Evolutionary conservation across 164 flowering plant species (phyloP), one percentile per base, ranked within the genome.

Genomic region (Vitis cinerea): DNA sequence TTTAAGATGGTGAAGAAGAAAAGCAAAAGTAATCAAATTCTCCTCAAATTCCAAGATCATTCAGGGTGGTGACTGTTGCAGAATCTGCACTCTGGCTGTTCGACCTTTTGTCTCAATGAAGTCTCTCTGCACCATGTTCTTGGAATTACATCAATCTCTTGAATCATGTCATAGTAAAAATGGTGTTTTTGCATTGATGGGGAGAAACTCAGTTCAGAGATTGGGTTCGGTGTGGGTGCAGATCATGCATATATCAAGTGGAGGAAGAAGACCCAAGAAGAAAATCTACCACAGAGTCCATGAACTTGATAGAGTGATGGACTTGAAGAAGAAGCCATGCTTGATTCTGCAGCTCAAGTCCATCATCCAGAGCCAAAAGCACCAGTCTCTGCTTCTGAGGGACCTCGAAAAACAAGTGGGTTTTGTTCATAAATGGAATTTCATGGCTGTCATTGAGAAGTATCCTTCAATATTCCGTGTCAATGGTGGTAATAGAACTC

Each of bases 331-430:
- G 84, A 95, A 95, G 71, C 99, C 98, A 23, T 75, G 93, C 1
- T 49, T 90, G 9, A 91, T 95, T 15, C 68, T 91, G n/a, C 79
- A 85, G 47, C 90, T 95, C 52, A 93, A 85, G 51, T 75, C 84
- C 78, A 85, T 93, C 50, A 84, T 95, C 68, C 87, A 81, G 62
- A 80, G 83, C 50, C 94, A 89, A 49, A 90, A 85, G 68, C 71
- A 69, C 1, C 78, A 77, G 19, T 80, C 75, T 50, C 74, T 91
- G 19, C 85, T 84, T 13, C 80, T 93, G 27, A 72, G 95, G 61
- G 95, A 93, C 83, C 90, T 91, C 8, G 98, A 95, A 59, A 93
- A 95, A 69, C 84, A 91, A 81, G 94, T 93, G 52, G 99, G 98
- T 37, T 84, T 91, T 68, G 92, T 93, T 51, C 82, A 89, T 58